phyloP scores from a whole-genome alignment of 2,329 filamentous ascomycete genomes.

The Alternaria incomplexa region DNA sequence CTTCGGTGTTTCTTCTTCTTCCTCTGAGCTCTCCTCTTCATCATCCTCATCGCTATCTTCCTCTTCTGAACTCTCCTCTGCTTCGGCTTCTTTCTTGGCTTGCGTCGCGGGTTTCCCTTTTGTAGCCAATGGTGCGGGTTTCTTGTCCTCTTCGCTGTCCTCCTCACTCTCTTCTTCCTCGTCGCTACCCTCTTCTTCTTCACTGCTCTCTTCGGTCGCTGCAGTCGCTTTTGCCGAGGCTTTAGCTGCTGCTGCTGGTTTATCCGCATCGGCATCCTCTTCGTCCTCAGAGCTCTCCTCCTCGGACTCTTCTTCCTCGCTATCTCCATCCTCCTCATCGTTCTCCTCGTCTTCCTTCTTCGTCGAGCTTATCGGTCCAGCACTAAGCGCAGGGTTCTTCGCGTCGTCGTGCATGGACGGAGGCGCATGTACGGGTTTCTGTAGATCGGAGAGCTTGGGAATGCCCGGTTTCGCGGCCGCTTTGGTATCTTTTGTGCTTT shows the following conservation, averaged over 20 bases:
- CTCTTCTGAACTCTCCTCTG: conserved; percentile 15
- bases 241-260: not conserved
- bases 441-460: conserved; percentile 23
- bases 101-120: not conserved
- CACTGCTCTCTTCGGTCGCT: not conserved
- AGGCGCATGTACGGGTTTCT: conserved; percentile 30
- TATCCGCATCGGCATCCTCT: not conserved
- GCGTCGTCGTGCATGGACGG: conserved; percentile 33
- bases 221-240: not conserved
- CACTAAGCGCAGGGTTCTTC: conserved; percentile 30
- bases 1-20: conserved; percentile 15
- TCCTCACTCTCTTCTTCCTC: conserved; percentile 14
- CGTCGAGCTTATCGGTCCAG: conserved; percentile 25
- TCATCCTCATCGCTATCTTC: conserved; percentile 15
- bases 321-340: conserved; percentile 4
- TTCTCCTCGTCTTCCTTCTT: conserved; percentile 11
- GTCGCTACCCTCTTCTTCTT: not conserved
- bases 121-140: conserved; percentile 5
- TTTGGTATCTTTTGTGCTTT: not conserved
- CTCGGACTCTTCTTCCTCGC: conserved; percentile 10
- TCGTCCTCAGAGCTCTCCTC: conserved; percentile 12
- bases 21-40: not conserved
- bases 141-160: conserved; percentile 17
- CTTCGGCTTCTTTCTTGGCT: not conserved
- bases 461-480: conserved; percentile 1